Evolutionary conservation across 441 rosid genomes (phyloP).

Genomic region (Hypseocharis bilobata): DNA sequence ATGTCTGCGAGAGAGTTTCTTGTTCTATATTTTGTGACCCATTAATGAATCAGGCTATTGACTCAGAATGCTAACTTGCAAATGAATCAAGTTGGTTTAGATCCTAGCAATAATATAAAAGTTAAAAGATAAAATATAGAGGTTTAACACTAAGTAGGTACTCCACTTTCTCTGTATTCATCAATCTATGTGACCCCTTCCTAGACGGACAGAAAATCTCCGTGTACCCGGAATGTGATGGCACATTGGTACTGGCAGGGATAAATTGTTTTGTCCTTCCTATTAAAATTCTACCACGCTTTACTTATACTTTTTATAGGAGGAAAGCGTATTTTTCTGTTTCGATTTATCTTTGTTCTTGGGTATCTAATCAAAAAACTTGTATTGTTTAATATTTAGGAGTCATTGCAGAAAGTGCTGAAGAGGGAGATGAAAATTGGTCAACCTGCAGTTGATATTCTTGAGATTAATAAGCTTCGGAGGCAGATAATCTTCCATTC

Average conservation of each 20-base stretch:
- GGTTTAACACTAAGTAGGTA: not conserved
- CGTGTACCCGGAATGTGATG: not conserved
- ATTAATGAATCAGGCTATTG: not conserved
- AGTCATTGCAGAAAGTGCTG: constrained; percentile 48
- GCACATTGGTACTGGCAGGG: not conserved
- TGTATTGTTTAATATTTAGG: constrained; percentile 38
- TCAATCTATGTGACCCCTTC: not conserved
- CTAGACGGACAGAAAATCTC: not conserved
- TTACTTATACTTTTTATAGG: not conserved
- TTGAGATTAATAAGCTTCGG: constrained; percentile 68
- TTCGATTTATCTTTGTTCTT: not conserved
- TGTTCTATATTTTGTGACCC: not conserved
- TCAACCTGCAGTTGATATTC: constrained; percentile 61
- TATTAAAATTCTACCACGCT: not conserved
- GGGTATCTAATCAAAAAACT: constrained; percentile 1
- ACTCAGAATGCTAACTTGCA: not conserved
- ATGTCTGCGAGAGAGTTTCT: not conserved
- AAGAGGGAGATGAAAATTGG: constrained; percentile 46
- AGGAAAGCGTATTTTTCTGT: constrained; percentile 22
- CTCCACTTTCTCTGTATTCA: not conserved
- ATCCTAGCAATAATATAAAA: not conserved
- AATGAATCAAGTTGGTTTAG: not conserved
- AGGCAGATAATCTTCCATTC: constrained; percentile 79
- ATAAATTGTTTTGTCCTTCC: constrained; percentile 29
- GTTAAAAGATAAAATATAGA: too few relatives aligned